Percentiles rank a stretch among this genome's conserved stretches.
Conservation (phyloP, 208 protist genomes). For the Leishmania guyanensis region DNA sequence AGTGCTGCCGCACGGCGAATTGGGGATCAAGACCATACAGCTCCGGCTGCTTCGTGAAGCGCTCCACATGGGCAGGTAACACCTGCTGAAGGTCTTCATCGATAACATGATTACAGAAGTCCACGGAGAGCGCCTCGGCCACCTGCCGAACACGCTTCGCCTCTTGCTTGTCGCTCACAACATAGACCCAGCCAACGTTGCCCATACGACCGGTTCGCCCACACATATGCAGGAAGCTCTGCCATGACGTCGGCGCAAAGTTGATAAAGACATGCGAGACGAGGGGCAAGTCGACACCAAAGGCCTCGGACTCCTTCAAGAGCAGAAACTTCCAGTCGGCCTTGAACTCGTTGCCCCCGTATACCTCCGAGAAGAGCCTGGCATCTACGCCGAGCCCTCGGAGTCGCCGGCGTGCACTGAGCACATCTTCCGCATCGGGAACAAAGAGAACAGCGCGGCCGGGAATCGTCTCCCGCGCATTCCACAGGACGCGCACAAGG, state of each 20-base stretch:
- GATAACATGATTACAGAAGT: conserved; percentile 70
- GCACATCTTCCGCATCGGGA: conserved; percentile 52
- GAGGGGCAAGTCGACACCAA: conserved; percentile 72
- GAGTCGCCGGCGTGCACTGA: conserved; percentile 55
- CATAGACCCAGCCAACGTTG: conserved; percentile 88
- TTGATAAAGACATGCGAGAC: conserved; percentile 88
- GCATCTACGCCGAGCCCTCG: conserved; percentile 70
- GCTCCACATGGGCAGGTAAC: not conserved
- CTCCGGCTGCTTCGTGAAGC: conserved; percentile 63
- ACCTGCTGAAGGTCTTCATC: conserved; percentile 15
- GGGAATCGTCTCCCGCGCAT: conserved; percentile 67
- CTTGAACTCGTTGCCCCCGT: conserved; percentile 50
- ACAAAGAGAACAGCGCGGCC: conserved; percentile 77
- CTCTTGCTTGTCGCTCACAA: conserved; percentile 62
- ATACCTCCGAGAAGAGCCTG: conserved; percentile 82
- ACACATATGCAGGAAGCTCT: conserved; percentile 84
- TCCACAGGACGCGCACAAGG: conserved; percentile 57
- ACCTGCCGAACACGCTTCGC: conserved; percentile 60
- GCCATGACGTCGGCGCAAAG: conserved; percentile 70
- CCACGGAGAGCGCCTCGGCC: conserved; percentile 60
- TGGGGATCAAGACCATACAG: conserved; percentile 86
- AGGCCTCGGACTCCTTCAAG: conserved; percentile 74
- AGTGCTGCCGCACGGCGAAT: conserved; percentile 78
- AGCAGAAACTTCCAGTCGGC: conserved; percentile 77
- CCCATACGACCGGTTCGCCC: conserved; percentile 70